Evolutionary conservation across 2,329 filamentous ascomycete genomes (phyloP).

Genomic region (Helminthosporium solani): DNA sequence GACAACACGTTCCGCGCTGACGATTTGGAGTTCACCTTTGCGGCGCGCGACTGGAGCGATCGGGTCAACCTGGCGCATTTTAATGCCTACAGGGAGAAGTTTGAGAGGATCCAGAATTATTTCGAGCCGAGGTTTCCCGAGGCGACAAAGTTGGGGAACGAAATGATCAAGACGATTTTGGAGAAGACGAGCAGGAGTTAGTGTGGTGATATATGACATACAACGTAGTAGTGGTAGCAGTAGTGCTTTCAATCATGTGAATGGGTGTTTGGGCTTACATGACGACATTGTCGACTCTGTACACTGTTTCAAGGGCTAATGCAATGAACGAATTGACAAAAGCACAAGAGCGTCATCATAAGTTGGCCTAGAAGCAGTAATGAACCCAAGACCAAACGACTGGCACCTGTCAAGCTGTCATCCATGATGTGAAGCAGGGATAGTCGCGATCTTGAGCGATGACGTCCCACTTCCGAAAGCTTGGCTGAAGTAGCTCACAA

Average conservation of each 20-base stretch:
- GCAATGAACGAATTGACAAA: no score
- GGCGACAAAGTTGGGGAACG: slow-evolving; percentile 83
- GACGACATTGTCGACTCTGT: no score
- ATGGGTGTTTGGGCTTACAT: no score
- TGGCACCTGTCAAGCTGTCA: neutral
- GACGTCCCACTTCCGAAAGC: slow-evolving; percentile 28
- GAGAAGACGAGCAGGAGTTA: slow-evolving; percentile 61
- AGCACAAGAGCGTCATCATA: no score
- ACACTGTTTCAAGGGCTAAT: neutral
- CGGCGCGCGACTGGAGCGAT: slow-evolving; percentile 92
- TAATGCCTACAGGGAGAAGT: slow-evolving; percentile 87
- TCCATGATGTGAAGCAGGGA: slow-evolving; percentile 23
- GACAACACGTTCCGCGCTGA: slow-evolving; percentile 93
- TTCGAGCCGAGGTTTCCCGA: slow-evolving; percentile 89
- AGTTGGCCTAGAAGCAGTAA: neutral
- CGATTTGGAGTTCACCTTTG: slow-evolving; percentile 96
- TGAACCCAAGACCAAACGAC: neutral
- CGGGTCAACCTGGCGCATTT: slow-evolving; percentile 90
- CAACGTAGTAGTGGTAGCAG: no score
- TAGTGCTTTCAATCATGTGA: no score
- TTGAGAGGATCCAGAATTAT: slow-evolving; percentile 85
- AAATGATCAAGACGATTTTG: slow-evolving; percentile 95
- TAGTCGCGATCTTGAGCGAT: slow-evolving; percentile 20
- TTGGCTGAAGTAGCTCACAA: slow-evolving; percentile 26
- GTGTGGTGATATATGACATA: no score